Base-by-base conservation (phyloP, 1,139 yeast genomes). In the Candida sanyaensis region DNA sequence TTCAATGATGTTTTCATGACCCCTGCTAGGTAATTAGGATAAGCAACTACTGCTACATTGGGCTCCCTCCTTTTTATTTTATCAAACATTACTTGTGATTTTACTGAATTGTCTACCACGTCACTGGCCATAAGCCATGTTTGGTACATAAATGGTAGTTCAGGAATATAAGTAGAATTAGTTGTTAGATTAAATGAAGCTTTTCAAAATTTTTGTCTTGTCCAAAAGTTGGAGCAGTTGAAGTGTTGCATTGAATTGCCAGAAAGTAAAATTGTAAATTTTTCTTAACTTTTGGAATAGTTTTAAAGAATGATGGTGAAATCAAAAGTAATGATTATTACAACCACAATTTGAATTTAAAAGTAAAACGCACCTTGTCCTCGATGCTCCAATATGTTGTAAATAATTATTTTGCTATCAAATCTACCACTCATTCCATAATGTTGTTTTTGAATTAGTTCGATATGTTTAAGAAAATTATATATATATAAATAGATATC, bases 101-200 rank as follows among this genome's bases (percentile, higher is more conserved):
- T 55, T 23, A 48, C 54, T 30, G 63, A 57, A 3, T 45, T 3
- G 3, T 17, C 2, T 17, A 17, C 21, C 21, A 17, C 3, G 21
- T 17, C 21, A 67, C 50, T 81, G 87, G 62, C 71, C 77, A 21
- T 68, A 78, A 69, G 87, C 59, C 82, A 82, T 59, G 68, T 73
- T 37, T 81, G 77, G 71, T 80, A 77, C 55, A 69, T 73, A 23
- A 77, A 81, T 56, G 80, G 84, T 26, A 82, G 73, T 17, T 68
- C 81, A 46, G 84, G 21, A 3, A 2, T 17, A 17, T 17, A 17
- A 17, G 21, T 17, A 17, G 21, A 17, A 17, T 17, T 17, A 17
- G 68, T 79, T 13, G 63, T 81, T 42, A 64, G 71, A 50, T 62
- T 82, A 55, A 69, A 75, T 41, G 87, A 82, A 60, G 77, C 86